phyloP scores from a whole-genome alignment of 2,329 filamentous ascomycete genomes.

The Aspergillus terreus region DNA sequence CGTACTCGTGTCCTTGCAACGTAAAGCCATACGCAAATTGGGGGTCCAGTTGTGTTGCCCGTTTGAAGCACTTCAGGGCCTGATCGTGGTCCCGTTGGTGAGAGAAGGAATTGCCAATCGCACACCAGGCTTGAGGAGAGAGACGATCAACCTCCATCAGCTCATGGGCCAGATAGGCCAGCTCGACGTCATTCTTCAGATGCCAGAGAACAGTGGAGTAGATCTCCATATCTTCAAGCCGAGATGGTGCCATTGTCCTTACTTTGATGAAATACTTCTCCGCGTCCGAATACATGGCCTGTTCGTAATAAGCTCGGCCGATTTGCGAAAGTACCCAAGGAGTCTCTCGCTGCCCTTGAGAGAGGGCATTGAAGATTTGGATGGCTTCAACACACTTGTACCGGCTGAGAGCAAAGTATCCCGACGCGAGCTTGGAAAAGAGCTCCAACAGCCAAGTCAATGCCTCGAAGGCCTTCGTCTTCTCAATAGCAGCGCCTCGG shows the following conservation, averaged over 20 bases:
- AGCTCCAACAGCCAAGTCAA: slow-evolving; percentile 74
- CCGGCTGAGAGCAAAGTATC: slow-evolving; percentile 72
- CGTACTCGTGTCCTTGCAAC: slow-evolving; percentile 90
- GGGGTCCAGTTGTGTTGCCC: slow-evolving; percentile 84
- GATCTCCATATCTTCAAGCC: slow-evolving; percentile 92
- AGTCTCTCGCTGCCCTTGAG: slow-evolving; percentile 75
- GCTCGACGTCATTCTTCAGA: slow-evolving; percentile 82
- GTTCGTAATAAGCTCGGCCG: slow-evolving; percentile 87
- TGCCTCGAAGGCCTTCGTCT: slow-evolving; percentile 67
- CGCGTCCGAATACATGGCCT: slow-evolving; percentile 78
- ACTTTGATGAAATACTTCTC: slow-evolving; percentile 82
- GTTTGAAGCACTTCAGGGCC: slow-evolving; percentile 88
- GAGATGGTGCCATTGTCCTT: slow-evolving; percentile 72
- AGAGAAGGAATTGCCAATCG: slow-evolving; percentile 91
- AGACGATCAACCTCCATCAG: slow-evolving; percentile 82
- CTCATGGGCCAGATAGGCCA: slow-evolving; percentile 89
- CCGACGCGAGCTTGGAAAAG: slow-evolving; percentile 75
- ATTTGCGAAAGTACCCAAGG: slow-evolving; percentile 91
- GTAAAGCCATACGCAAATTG: slow-evolving; percentile 95
- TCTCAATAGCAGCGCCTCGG: slow-evolving; percentile 45
- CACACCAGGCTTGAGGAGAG: slow-evolving; percentile 94
- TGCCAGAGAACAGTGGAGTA: slow-evolving; percentile 99
- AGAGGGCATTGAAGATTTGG: slow-evolving; percentile 67
- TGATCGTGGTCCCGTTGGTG: slow-evolving; percentile 90
- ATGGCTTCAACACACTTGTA: slow-evolving; percentile 78